phyloP scores from a whole-genome alignment of 2,329 filamentous ascomycete species.

The Daldinia sp. region DNA sequence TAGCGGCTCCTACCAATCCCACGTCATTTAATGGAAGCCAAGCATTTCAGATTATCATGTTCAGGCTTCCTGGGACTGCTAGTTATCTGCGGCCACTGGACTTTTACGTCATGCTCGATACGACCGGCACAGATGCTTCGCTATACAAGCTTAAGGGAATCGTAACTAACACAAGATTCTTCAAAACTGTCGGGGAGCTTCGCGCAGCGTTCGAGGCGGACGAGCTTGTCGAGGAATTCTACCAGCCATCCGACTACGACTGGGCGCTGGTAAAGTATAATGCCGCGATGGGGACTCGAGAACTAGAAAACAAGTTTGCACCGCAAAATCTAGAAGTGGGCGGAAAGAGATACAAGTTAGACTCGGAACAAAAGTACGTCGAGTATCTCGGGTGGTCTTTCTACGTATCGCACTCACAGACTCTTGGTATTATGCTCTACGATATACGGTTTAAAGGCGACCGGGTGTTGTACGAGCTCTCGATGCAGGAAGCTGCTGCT shows the following conservation, averaged over 20 bases:
- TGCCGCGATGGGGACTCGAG: conserved; percentile 44
- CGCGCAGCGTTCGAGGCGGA: conserved; percentile 50
- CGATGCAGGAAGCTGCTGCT: conserved; percentile 60
- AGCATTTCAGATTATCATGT: conserved; percentile 52
- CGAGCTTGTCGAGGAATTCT: conserved; percentile 48
- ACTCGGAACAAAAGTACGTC: conserved; percentile 55
- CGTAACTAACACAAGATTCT: conserved; percentile 53
- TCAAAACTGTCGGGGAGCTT: conserved; percentile 47
- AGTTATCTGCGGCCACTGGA: conserved; percentile 54
- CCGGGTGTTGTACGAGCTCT: conserved; percentile 61
- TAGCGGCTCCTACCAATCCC: conserved; percentile 48
- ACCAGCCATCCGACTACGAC: conserved; percentile 46
- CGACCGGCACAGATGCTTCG: conserved; percentile 53
- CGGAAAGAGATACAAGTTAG: conserved; percentile 54
- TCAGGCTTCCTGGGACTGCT: conserved; percentile 51
- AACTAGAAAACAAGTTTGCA: conserved; percentile 48
- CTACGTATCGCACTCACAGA: conserved; percentile 56
- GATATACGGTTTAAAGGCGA: conserved; percentile 61
- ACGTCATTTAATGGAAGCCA: conserved; percentile 52
- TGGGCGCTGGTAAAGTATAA: conserved; percentile 50
- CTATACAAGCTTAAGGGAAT: conserved; percentile 54
- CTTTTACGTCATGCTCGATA: conserved; percentile 55
- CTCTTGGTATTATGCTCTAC: conserved; percentile 56
- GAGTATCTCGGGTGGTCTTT: conserved; percentile 63
- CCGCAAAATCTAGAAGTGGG: conserved; percentile 50